A percentile compares a stretch with the other conserved stretches of the same genome.
phyloP scores from a whole-genome alignment of 441 rosid species.

The Flueggea neowawraea region DNA sequence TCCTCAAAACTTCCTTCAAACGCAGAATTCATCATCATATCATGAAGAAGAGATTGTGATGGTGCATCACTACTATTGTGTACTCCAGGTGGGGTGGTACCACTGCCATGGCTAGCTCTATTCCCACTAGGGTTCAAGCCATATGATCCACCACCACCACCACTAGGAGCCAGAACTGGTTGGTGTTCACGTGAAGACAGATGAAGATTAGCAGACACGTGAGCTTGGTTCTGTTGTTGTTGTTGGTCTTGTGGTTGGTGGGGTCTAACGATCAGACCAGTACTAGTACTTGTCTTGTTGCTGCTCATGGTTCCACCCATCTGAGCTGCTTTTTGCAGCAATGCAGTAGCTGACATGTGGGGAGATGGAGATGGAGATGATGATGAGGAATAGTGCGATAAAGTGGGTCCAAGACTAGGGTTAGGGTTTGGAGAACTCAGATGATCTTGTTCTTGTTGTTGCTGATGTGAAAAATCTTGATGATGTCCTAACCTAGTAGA shows the following conservation, averaged over 20 bases:
- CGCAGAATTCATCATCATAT: constrained; percentile 34
- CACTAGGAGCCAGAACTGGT: background rate
- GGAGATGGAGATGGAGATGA: constrained; percentile 39
- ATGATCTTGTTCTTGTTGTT: too few species aligned
- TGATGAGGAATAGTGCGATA: constrained; percentile 19
- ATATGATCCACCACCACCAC: too few species aligned
- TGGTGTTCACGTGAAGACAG: background rate
- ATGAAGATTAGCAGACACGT: background rate
- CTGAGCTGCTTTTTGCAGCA: constrained; percentile 90
- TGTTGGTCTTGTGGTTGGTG: constrained; percentile 30
- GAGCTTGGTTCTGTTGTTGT: background rate
- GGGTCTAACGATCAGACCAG: constrained; percentile 8
- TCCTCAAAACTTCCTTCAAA: constrained; percentile 34
- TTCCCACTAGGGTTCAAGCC: too few species aligned
- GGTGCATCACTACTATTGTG: too few species aligned
- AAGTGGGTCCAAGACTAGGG: constrained; percentile 35
- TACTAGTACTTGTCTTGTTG: background rate
- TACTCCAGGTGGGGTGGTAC: too few species aligned
- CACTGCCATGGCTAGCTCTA: too few species aligned
- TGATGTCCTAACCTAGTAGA: constrained; percentile 13
- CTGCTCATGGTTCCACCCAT: constrained; percentile 45
- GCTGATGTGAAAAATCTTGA: constrained; percentile 17
- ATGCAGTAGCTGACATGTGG: constrained; percentile 91
- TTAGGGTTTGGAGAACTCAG: background rate
- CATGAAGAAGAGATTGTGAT: constrained; percentile 20